Conservation (phyloP, 805 yeast species). For the Hanseniaspora thailandica region DNA sequence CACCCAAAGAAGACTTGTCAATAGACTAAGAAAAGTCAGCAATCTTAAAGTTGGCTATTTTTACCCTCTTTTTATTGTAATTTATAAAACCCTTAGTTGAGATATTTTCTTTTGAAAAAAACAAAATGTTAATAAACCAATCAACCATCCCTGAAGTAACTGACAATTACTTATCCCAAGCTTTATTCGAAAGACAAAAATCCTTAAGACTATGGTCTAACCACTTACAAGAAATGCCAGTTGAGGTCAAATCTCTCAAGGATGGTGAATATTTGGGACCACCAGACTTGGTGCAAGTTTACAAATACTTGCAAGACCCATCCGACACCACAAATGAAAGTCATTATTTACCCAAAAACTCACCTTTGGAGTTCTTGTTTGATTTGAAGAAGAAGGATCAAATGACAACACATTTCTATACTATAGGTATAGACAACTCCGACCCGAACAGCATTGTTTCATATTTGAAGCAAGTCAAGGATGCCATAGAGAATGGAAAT, state of each 20-base stretch:
- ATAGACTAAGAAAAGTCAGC: too few species aligned
- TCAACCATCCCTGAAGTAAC: slow-evolving; percentile 56
- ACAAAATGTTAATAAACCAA: slow-evolving; percentile 33
- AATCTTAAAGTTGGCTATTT: too few species aligned
- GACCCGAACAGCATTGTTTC: slow-evolving; percentile 72
- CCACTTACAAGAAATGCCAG: slow-evolving; percentile 29
- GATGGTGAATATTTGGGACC: slow-evolving; percentile 41
- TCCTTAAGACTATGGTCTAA: slow-evolving; percentile 32
- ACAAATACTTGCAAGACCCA: slow-evolving; percentile 27
- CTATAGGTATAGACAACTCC: slow-evolving; percentile 64
- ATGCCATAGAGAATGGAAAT: slow-evolving; percentile 38
- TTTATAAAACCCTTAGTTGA: too few species aligned
- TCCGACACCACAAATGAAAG: slow-evolving; percentile 16
- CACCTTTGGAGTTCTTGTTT: slow-evolving; percentile 2
- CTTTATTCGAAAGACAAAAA: slow-evolving; percentile 52
- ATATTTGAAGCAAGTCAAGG: slow-evolving; percentile 55
- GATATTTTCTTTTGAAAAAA: not conserved
- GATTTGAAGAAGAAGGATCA: slow-evolving; percentile 22
- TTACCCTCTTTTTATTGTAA: too few species aligned
- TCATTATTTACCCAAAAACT: not conserved
- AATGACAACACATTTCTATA: slow-evolving; percentile 62
- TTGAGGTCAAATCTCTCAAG: slow-evolving; percentile 31
- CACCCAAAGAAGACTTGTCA: too few species aligned
- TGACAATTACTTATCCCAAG: slow-evolving; percentile 48
- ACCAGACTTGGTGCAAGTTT: slow-evolving; percentile 43